Base-by-base conservation (phyloP, 768 basidiomycete species). In the Tulasnella sp. region DNA sequence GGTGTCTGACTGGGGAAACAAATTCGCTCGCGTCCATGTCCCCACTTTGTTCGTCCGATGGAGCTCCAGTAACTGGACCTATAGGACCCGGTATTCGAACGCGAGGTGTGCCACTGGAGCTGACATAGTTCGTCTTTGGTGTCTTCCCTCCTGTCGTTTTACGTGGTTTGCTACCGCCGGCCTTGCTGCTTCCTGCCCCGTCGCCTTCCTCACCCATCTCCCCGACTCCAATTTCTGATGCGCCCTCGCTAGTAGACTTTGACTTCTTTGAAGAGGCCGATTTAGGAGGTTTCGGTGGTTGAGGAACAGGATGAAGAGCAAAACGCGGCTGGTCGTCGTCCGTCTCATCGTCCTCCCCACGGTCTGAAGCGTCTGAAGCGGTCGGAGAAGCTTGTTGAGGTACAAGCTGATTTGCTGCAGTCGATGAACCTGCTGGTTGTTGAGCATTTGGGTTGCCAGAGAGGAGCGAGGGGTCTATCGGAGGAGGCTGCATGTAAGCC, bases 261-360 rank as follows among this genome's bases (percentile, higher is more conserved):
- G 29, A 29, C 29, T 67, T 67, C 26, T 67, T 67, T 3, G 29
- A 29, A 29, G 26, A 29, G 35, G 61, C 32, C 1, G 29, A 26
- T 35, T 67, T 67, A 0, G 74, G 46, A 5, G 26, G 3, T 13
- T 44, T 29, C 2, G 69, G 0, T 39, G 77, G 77, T 13, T 72
- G 42, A 26, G 77, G 70, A 16, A 77, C 77, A 4, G 77, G 77
- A 51, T 77, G 77, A 46, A 77, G 77, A 9, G 77, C 70, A 55
- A 77, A 77, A n/a, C 77, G 77, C 15, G 71, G 40, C 2, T 70
- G 69, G 35, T 72, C 77, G 18, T 77, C 77, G 69, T 77, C 77
- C 26, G 71, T 69, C 42, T 77, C 77, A 46, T 77, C 77, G 18
- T 72, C 77, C n/a, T 35, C 61, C 32, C 61, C 61, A 5, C 61